Evolutionary conservation across 495 filamentous ascomycete species (phyloP).

Genomic region (Glarea lozoyensis): DNA sequence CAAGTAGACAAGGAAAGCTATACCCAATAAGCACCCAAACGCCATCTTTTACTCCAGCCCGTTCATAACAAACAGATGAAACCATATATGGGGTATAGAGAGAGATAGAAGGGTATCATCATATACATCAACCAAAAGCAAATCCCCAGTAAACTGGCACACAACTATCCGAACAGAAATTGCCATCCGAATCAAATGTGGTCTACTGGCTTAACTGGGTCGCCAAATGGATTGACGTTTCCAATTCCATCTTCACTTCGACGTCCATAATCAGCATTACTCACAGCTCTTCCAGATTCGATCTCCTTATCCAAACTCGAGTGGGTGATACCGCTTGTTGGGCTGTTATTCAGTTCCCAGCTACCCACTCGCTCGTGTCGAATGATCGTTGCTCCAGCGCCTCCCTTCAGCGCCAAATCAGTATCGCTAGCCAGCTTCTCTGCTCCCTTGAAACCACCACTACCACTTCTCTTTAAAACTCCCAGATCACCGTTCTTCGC

Average conservation of each 20-base stretch:
- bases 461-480: conserved; percentile 9
- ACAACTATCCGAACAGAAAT: conserved; percentile 1
- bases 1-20: too few species aligned
- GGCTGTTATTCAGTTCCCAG: conserved; percentile 39
- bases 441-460: conserved; percentile 38
- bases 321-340: background rate
- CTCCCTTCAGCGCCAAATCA: conserved; percentile 30
- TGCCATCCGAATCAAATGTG: conserved; percentile 7
- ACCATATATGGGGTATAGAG: too few species aligned
- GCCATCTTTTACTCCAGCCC: too few species aligned
- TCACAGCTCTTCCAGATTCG: conserved; percentile 9
- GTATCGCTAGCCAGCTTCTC: conserved; percentile 39
- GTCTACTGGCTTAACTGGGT: conserved; percentile 15
- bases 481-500: conserved; percentile 1
- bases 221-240: conserved; percentile 15
- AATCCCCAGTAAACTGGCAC: background rate
- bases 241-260: conserved; percentile 15
- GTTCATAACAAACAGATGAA: too few species aligned
- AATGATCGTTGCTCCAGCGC: conserved; percentile 22
- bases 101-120: conserved; percentile 20
- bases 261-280: conserved; percentile 8
- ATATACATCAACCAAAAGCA: conserved; percentile 7
- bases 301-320: conserved; percentile 15
- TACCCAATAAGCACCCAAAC: too few species aligned
- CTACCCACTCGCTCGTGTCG: conserved; percentile 40